Evolutionary conservation across 345 rosid genomes (phyloP).

Genomic region (Gossypium turneri): DNA sequence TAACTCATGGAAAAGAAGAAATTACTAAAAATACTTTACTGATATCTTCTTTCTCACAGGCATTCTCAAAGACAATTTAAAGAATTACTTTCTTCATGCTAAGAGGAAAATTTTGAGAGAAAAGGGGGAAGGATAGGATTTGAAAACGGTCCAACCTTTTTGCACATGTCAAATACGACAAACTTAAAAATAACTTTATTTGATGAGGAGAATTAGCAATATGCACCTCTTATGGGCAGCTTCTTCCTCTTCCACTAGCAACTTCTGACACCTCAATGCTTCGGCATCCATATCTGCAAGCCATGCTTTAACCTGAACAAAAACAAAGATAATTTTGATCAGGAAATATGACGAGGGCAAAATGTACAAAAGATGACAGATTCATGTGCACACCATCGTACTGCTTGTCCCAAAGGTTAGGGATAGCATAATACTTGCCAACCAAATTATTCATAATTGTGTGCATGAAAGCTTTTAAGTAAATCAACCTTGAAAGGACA

Average conservation of each 20-base stretch:
- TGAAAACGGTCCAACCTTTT: conserved; percentile 5
- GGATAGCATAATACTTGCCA: neutral
- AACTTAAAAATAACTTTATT: conserved; percentile 9
- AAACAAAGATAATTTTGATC: conserved; percentile 13
- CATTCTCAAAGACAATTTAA: neutral
- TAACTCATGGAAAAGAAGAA: neutral
- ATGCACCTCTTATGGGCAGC: conserved; percentile 82
- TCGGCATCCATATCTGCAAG: conserved; percentile 92
- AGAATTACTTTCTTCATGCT: neutral
- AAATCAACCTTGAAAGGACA: neutral
- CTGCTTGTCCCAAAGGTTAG: neutral
- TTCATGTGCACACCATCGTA: neutral
- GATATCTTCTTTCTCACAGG: conserved; percentile 2
- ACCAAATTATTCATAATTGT: neutral
- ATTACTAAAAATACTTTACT: neutral
- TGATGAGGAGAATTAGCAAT: neutral
- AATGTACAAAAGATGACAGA: neutral
- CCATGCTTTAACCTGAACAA: conserved; percentile 76
- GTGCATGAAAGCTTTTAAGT: conserved; percentile 12
- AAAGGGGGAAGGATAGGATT: neutral
- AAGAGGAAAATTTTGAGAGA: neutral
- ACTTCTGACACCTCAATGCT: conserved; percentile 87
- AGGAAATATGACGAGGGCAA: neutral
- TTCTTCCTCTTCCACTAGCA: conserved; percentile 96
- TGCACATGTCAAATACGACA: neutral